phyloP scores from a whole-genome alignment of 257 asterid species.

The Craterostigma plantagineum region DNA sequence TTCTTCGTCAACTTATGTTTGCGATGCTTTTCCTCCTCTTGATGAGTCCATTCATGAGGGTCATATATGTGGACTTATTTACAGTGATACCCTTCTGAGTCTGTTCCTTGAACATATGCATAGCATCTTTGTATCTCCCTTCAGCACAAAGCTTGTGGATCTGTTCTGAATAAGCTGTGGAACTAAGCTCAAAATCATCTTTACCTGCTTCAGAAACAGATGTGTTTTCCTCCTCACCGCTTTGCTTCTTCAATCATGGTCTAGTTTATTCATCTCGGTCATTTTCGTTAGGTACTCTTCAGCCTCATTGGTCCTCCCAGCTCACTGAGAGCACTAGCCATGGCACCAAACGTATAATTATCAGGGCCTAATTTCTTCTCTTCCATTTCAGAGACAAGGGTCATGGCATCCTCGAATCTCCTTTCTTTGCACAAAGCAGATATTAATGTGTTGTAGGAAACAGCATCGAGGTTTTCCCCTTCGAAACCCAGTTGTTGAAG shows the following conservation, averaged over 20 bases:
- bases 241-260: slow-evolving; percentile 6
- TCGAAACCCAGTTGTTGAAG: slow-evolving; percentile 39
- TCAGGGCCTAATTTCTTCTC: slow-evolving; percentile 63
- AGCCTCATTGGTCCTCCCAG: slow-evolving; percentile 44
- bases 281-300: slow-evolving; percentile 32
- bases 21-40: slow-evolving; percentile 53
- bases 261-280: slow-evolving; percentile 14
- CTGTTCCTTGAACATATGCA: slow-evolving; percentile 35
- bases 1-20: slow-evolving; percentile 12
- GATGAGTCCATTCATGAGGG: slow-evolving; percentile 65
- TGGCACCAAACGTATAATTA: slow-evolving; percentile 35
- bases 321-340: slow-evolving; percentile 34
- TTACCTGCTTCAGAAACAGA: slow-evolving; percentile 13
- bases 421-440: slow-evolving; percentile 56
- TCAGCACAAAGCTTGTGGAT: slow-evolving; percentile 52
- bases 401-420: slow-evolving; percentile 44
- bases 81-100: slow-evolving; percentile 39
- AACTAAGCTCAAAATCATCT: slow-evolving; percentile 19
- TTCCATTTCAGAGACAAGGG: slow-evolving; percentile 52
- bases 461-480: slow-evolving; percentile 51
- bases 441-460: slow-evolving; percentile 65
- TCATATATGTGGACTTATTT: slow-evolving; percentile 34
- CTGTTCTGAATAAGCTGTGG: slow-evolving; percentile 31
- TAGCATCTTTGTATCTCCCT: slow-evolving; percentile 78
- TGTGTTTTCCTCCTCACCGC: slow-evolving; percentile 12